Base-by-base conservation (phyloP, 2,329 filamentous ascomycete species). In the Scedosporium minutisporum region DNA sequence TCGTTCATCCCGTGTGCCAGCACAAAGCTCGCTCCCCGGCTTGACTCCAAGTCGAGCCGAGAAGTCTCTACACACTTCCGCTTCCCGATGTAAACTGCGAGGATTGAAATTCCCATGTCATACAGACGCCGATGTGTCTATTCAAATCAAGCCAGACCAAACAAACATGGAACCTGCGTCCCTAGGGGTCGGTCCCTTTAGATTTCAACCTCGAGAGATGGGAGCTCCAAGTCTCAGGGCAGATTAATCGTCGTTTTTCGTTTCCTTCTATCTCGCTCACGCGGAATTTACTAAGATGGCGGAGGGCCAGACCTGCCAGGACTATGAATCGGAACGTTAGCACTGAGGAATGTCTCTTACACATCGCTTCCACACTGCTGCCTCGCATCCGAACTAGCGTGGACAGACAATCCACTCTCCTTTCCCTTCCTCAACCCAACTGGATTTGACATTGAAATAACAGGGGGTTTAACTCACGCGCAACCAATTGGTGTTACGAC, bases 401-500 rank as follows among this genome's bases (percentile, higher is more conserved):
- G 33, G 33, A 12, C 33, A 6, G 33, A 38, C 33, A 10, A 38
- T 38, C 3, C 33, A 38, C 10, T 14, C 33, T 38, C 33, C 4
- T 12, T 12, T 38, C 44, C 18, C 44, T 7, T 18, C 6, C 44
- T 48, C 44, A 12, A 48, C 16, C 33, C 6, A n/a, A 7, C 16
- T 48, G 1, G n/a, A 48, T 48, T 14, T 4, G 44, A 14, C 14
- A 16, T 23, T 25, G 14, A 58, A 23, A 25, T 3, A 4, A 9
- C 33, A 16, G 53, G 12, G n/a, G 60, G 60, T 57, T 18, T 6
- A 21, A 76, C 81, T 66, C 69, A 85, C 83, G 75, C 83, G 79
- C 83, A 86, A 41, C 83, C 83, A 62, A 77, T 73, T 4, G 83
- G 81, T 38, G 83, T 85, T 4, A 78, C 76, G 18, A 82, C 80